Percentiles rank a stretch among this genome's conserved stretches.
Evolutionary conservation across 23 red algal species (phyloP).

Genomic region (Porphyridium purpureum): DNA sequence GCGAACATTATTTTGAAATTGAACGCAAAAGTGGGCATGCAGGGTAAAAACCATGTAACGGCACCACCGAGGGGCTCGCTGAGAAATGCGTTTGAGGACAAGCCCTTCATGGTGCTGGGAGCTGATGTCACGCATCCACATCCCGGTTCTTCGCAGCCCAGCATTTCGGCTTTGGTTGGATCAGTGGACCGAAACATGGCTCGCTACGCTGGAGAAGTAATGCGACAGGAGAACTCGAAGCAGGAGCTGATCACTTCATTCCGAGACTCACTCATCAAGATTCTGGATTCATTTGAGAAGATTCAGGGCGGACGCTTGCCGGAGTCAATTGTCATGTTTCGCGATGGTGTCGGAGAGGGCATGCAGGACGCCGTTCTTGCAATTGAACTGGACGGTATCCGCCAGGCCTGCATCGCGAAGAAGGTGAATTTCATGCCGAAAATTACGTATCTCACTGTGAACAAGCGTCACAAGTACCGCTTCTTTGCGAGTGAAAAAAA

Average conservation of each 20-base stretch:
- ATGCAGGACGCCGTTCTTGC: neutral
- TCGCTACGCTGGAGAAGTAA: neutral
- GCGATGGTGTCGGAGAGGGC: neutral
- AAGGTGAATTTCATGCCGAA: neutral
- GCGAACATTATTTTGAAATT: neutral
- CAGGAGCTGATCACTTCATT: neutral
- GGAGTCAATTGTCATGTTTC: neutral
- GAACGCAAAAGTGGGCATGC: neutral
- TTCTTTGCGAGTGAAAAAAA: neutral
- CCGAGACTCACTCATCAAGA: neutral
- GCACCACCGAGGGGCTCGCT: neutral
- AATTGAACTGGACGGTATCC: neutral
- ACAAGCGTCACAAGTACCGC: neutral
- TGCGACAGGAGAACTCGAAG: neutral
- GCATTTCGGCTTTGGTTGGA: neutral
- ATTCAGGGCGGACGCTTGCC: neutral
- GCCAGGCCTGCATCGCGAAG: neutral
- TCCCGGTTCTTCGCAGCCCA: neutral
- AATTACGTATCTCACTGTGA: neutral
- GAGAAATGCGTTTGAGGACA: neutral
- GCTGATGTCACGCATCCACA: neutral
- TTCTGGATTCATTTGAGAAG: neutral
- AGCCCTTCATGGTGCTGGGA: slow-evolving; percentile 1
- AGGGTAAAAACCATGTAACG: neutral
- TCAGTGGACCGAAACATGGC: neutral